Conservation (phyloP, 768 basidiomycete species). For the Dioszegia aurantiaca region DNA sequence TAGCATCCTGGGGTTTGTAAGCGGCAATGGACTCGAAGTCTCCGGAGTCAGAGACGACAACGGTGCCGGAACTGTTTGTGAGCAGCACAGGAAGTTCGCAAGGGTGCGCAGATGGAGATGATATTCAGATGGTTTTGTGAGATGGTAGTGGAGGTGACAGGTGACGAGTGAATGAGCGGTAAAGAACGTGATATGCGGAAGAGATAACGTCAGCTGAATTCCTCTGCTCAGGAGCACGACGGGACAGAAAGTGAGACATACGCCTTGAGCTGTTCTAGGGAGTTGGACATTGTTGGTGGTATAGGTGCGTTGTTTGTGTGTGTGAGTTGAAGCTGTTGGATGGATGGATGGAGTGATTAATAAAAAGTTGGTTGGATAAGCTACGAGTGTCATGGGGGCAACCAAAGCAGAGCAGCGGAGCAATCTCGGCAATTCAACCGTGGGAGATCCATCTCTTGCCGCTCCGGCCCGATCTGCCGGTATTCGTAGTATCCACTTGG, state of each 20-base stretch:
- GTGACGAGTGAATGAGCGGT: background rate
- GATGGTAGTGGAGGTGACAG: no score
- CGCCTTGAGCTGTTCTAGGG: slow-evolving; percentile 49
- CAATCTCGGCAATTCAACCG: background rate
- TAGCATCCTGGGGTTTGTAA: slow-evolving; percentile 99
- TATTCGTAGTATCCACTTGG: no score
- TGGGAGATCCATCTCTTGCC: no score
- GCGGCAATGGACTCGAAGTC: slow-evolving; percentile 93
- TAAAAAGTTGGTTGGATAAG: background rate
- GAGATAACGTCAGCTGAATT: slow-evolving; percentile 20
- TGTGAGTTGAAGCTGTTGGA: background rate
- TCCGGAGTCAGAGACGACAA: slow-evolving; percentile 95
- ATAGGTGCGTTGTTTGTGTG: background rate
- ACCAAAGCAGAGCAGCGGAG: background rate
- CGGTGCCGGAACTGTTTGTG: slow-evolving; percentile 68
- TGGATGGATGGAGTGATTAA: background rate
- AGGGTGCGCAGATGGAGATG: background rate
- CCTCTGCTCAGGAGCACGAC: background rate
- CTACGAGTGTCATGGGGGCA: background rate
- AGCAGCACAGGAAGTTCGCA: slow-evolving; percentile 4
- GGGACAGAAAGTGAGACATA: slow-evolving; percentile 16
- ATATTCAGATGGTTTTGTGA: no score
- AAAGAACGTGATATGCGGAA: slow-evolving; percentile 1
- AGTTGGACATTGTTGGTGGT: slow-evolving; percentile 35
- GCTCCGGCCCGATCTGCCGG: no score